Conservation (phyloP, 441 rosid species). For the Geranium incanum region DNA sequence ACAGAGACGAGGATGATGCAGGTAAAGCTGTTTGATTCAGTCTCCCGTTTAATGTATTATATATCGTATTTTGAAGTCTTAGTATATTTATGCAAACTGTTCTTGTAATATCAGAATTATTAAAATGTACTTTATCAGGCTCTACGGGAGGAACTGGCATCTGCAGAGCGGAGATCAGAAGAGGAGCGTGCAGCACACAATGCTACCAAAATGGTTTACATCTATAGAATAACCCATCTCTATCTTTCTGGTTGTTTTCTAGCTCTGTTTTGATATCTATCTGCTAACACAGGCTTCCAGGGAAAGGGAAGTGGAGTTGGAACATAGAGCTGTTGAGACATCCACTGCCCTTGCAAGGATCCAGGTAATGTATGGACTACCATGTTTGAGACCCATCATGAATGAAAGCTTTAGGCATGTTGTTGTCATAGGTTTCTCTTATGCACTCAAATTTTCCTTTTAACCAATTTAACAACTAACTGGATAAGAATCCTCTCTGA, state of each 20-base stretch:
- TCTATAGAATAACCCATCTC: slow-evolving; percentile 19
- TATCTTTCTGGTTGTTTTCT: slow-evolving; percentile 11
- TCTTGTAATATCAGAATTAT: slow-evolving; percentile 19
- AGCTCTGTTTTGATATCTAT: slow-evolving; percentile 19
- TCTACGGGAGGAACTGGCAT: slow-evolving; percentile 85
- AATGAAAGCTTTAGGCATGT: neutral
- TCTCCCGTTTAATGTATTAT: neutral
- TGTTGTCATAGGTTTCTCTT: neutral
- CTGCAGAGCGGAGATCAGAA: slow-evolving; percentile 87
- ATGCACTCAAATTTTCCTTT: neutral
- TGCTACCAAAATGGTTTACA: slow-evolving; percentile 83
- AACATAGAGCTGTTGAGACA: slow-evolving; percentile 88
- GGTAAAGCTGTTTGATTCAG: slow-evolving; percentile 37
- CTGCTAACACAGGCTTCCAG: slow-evolving; percentile 69
- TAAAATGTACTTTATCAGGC: slow-evolving; percentile 49
- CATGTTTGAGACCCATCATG: slow-evolving; percentile 18
- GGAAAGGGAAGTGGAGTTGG: slow-evolving; percentile 95
- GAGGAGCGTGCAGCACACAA: slow-evolving; percentile 87
- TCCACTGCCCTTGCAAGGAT: slow-evolving; percentile 85
- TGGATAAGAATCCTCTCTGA: neutral
- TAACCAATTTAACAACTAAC: neutral
- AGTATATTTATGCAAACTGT: slow-evolving; percentile 11
- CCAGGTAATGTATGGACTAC: slow-evolving; percentile 56
- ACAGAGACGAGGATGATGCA: slow-evolving; percentile 99
- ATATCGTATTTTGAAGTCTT: neutral